Evolutionary conservation across 306 rosid genomes (phyloP).

Genomic region (Arachis stenosperma): DNA sequence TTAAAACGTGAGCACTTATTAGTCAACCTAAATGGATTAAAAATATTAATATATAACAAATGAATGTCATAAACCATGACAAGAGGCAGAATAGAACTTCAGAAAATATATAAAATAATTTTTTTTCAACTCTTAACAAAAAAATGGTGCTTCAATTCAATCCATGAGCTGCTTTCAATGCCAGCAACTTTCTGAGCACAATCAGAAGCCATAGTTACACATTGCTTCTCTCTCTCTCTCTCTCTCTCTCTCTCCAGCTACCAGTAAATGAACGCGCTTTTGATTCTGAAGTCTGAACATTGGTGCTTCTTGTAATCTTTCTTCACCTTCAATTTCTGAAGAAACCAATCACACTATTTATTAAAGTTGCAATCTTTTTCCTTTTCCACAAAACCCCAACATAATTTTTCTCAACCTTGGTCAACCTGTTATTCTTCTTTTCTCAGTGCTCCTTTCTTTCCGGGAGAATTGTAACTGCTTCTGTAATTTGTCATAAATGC

Average conservation of each 20-base stretch:
- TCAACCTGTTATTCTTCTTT: not conserved
- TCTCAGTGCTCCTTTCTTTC: not conserved
- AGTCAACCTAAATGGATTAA: no score
- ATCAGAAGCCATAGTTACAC: not conserved
- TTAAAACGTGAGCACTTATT: no score
- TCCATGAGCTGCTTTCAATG: constrained; percentile 22
- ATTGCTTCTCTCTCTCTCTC: not conserved
- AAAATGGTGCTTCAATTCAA: constrained; percentile 4
- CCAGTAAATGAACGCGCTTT: constrained; percentile 37
- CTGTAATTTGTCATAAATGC: constrained; percentile 5
- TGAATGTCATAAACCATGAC: not conserved
- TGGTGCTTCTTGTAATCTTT: not conserved
- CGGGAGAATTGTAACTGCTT: not conserved
- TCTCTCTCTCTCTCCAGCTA: not conserved
- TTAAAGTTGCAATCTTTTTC: constrained; percentile 19
- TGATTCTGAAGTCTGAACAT: not conserved
- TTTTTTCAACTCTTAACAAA: not conserved
- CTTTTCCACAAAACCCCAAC: not conserved
- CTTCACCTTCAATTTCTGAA: not conserved
- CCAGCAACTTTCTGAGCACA: constrained; percentile 11
- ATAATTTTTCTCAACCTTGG: not conserved
- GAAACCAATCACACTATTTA: not conserved
- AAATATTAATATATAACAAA: no score
- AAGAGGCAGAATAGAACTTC: not conserved
- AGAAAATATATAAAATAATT: no score